A percentile compares a stretch with the other conserved stretches of the same genome.
phyloP scores from a whole-genome alignment of 805 yeast genomes.

The Starmerella potacharoeniae region DNA sequence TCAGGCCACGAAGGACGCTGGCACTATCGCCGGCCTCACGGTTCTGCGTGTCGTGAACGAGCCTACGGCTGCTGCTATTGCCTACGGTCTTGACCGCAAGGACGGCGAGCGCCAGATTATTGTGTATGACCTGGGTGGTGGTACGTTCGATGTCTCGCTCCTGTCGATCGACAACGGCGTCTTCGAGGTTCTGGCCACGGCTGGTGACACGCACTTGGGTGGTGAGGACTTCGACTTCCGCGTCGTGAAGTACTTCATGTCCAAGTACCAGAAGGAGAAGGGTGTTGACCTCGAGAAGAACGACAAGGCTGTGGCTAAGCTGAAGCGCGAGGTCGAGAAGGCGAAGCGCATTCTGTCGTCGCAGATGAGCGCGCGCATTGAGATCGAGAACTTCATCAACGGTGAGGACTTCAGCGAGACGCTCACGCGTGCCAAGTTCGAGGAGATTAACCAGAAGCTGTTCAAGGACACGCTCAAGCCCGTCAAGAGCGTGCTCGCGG shows the following conservation, averaged over 20 bases:
- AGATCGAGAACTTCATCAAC: slow-evolving; percentile 87
- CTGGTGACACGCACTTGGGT: slow-evolving; percentile 95
- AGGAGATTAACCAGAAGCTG: slow-evolving; percentile 84
- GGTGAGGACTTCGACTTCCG: slow-evolving; percentile 93
- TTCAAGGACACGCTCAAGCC: slow-evolving; percentile 94
- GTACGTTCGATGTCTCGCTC: slow-evolving; percentile 88
- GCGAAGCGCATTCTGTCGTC: slow-evolving; percentile 94
- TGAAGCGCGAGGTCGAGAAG: slow-evolving; percentile 96
- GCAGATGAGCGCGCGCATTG: slow-evolving; percentile 90
- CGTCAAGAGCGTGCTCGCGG: slow-evolving; percentile 90
- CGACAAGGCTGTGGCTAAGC: slow-evolving; percentile 79
- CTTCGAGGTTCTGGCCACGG: slow-evolving; percentile 84
- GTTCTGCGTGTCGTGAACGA: slow-evolving; percentile 83
- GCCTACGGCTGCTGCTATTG: slow-evolving; percentile 97
- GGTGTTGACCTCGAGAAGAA: slow-evolving; percentile 70
- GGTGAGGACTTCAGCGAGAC: slow-evolving; percentile 95
- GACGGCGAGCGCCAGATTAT: slow-evolving; percentile 79
- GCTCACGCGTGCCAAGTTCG: slow-evolving; percentile 93
- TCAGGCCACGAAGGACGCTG: slow-evolving; percentile 90
- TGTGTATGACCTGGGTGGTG: slow-evolving; percentile 94
- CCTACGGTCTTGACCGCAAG: slow-evolving; percentile 77
- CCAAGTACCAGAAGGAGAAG: slow-evolving; percentile 82
- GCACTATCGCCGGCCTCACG: slow-evolving; percentile 81
- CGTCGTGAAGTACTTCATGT: slow-evolving; percentile 76
- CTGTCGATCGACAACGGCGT: slow-evolving; percentile 84